A percentile compares a stretch with the other conserved stretches of the same genome.
phyloP scores from a whole-genome alignment of 257 asterid species.

The Capsicum baccatum region DNA sequence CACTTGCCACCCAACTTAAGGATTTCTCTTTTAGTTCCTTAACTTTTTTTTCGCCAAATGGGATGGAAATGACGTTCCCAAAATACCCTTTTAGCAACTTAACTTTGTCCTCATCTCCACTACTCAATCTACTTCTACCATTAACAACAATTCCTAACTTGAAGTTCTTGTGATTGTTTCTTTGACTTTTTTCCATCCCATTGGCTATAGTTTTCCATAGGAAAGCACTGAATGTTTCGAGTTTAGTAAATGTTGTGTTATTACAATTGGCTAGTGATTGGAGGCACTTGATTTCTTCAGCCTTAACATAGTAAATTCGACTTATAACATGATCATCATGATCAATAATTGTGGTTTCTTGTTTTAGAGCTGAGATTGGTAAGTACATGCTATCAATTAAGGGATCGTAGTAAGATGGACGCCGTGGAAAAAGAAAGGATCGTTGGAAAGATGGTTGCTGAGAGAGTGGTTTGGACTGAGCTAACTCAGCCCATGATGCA shows the following conservation, averaged over 20 bases:
- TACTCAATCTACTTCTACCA: slow-evolving; percentile 56
- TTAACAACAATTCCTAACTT: slow-evolving; percentile 72
- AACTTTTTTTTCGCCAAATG: slow-evolving; percentile 57
- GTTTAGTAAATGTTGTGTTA: slow-evolving; percentile 38
- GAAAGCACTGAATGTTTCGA: slow-evolving; percentile 68
- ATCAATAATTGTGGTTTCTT: slow-evolving; percentile 15
- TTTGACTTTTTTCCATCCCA: not conserved
- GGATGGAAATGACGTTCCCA: slow-evolving; percentile 71
- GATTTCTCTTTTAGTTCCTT: slow-evolving; percentile 47
- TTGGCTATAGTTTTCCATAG: slow-evolving; percentile 64
- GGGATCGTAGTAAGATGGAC: slow-evolving; percentile 45
- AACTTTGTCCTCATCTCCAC: slow-evolving; percentile 32
- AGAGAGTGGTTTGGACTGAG: slow-evolving; percentile 50
- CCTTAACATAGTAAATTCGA: slow-evolving; percentile 60
- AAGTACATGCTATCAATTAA: slow-evolving; percentile 53
- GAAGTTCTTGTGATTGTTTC: slow-evolving; percentile 26
- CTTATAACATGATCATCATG: slow-evolving; percentile 42
- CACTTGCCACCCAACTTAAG: slow-evolving; percentile 51
- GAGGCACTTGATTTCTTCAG: slow-evolving; percentile 45
- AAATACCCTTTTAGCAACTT: slow-evolving; percentile 41
- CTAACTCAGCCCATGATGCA: slow-evolving; percentile 68
- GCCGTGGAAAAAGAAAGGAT: slow-evolving; percentile 59
- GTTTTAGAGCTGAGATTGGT: slow-evolving; percentile 38
- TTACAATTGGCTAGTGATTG: slow-evolving; percentile 54
- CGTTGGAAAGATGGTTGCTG: slow-evolving; percentile 64